Evolutionary conservation across 1,284 basidiomycete genomes (phyloP).

Genomic region (Leccinum holopus): DNA sequence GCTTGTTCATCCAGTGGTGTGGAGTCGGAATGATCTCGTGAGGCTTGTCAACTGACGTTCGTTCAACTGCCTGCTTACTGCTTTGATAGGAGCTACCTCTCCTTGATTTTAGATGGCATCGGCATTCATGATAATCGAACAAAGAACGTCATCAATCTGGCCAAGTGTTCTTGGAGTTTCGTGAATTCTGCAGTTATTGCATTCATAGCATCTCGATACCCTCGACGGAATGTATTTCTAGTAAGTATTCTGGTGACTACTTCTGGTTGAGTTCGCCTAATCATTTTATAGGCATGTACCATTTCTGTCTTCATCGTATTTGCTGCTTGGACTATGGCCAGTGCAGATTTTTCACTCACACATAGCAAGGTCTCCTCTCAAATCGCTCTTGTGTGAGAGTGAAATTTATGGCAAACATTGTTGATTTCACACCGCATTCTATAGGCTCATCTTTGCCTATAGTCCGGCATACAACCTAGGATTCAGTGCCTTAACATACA

Average conservation of each 20-base stretch:
- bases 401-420: neutral
- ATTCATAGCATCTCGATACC: slow-evolving; percentile 17
- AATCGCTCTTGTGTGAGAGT: neutral
- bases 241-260: slow-evolving; percentile 8
- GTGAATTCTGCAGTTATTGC: slow-evolving; percentile 8
- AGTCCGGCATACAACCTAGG: slow-evolving; percentile 15
- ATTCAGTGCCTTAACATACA: neutral
- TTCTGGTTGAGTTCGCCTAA: neutral
- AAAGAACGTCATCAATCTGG: slow-evolving; percentile 21
- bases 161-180: slow-evolving; percentile 15
- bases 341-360: slow-evolving; percentile 21
- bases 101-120: slow-evolving; percentile 20
- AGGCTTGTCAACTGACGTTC: neutral
- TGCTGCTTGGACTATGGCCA: slow-evolving; percentile 19
- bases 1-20: slow-evolving; percentile 47
- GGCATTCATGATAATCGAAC: slow-evolving; percentile 22
- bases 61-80: neutral
- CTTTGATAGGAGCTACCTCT: slow-evolving; percentile 12
- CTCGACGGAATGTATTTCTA: slow-evolving; percentile 19
- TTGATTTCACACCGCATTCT: neutral
- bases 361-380: slow-evolving; percentile 1
- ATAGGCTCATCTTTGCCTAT: slow-evolving; percentile 19
- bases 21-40: slow-evolving; percentile 14
- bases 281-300: slow-evolving; percentile 9
- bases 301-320: slow-evolving; percentile 23